These are phyloP conservation scores for Ganoderma multipileum DNA, from an alignment of 1,284 basidiomycete species.

Conservation along the genomic window DNA sequence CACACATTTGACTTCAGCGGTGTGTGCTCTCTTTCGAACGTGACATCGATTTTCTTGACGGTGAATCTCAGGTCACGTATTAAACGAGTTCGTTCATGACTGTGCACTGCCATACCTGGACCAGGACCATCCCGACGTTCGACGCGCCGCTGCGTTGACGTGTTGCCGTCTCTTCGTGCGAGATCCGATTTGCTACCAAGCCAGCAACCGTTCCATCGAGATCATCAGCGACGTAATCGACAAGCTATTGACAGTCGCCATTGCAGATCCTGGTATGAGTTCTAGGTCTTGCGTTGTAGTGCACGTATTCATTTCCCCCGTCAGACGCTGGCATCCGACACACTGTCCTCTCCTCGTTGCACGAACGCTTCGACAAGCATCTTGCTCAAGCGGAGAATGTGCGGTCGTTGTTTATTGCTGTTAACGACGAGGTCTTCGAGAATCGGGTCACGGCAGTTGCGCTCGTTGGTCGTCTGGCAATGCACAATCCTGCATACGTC, in stretches of 20 bases:
- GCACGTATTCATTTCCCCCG: not conserved
- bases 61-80: constrained; percentile 72
- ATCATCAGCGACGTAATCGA: constrained; percentile 98
- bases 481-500: constrained; percentile 98
- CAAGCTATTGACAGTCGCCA: constrained; percentile 95
- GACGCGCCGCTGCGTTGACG: constrained; percentile 91
- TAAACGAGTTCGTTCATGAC: constrained; percentile 96
- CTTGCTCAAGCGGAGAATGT: constrained; percentile 99
- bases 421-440: constrained; percentile 97
- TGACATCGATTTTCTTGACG: no score
- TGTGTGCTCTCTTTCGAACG: constrained; percentile 35
- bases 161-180: constrained; percentile 93
- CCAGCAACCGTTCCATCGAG: constrained; percentile 96
- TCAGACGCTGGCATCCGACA: constrained; percentile 87
- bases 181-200: constrained; percentile 97
- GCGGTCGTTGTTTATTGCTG: constrained; percentile 94
- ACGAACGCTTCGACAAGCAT: constrained; percentile 97
- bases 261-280: constrained; percentile 91
- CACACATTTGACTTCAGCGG: constrained; percentile 96
- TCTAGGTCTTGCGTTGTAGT: constrained; percentile 6
- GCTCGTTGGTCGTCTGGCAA: constrained; percentile 93
- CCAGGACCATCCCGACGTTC: constrained; percentile 89
- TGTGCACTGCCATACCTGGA: constrained; percentile 96
- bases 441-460: constrained; percentile 92
- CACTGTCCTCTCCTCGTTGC: constrained; percentile 87